Conservation (phyloP, 208 protist genomes). For the Wallacemonas collosoma region DNA sequence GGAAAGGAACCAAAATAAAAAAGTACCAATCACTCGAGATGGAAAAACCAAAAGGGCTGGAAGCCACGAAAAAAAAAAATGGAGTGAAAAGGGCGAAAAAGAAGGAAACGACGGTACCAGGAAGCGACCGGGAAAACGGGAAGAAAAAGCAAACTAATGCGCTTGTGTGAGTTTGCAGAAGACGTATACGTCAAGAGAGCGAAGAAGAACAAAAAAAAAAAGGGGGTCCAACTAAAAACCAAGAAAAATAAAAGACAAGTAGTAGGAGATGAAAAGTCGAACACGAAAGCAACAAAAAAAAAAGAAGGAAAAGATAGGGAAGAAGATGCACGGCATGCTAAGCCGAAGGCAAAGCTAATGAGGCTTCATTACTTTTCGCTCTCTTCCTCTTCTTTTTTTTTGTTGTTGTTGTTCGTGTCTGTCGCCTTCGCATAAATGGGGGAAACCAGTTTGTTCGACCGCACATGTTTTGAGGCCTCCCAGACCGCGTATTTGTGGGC, state of each 20-base stretch:
- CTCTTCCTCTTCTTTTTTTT: constrained; percentile 22
- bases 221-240: background rate
- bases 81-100: background rate
- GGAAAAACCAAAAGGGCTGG: background rate
- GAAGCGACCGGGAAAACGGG: background rate
- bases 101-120: background rate
- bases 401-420: constrained; percentile 2
- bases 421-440: background rate
- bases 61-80: background rate
- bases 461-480: too few species aligned
- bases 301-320: background rate
- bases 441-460: too few species aligned
- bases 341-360: background rate
- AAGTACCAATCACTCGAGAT: background rate
- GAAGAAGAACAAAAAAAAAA: background rate
- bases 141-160: background rate
- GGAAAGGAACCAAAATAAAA: too few species aligned
- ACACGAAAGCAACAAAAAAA: background rate
- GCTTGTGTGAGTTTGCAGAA: background rate
- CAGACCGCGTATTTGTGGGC: background rate
- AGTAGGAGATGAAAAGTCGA: too few species aligned
- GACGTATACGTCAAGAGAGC: background rate
- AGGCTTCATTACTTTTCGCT: background rate
- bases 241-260: background rate
- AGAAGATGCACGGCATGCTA: background rate